Base-by-base conservation (phyloP, 257 asterid species). In the Solanum lycopersicoides region DNA sequence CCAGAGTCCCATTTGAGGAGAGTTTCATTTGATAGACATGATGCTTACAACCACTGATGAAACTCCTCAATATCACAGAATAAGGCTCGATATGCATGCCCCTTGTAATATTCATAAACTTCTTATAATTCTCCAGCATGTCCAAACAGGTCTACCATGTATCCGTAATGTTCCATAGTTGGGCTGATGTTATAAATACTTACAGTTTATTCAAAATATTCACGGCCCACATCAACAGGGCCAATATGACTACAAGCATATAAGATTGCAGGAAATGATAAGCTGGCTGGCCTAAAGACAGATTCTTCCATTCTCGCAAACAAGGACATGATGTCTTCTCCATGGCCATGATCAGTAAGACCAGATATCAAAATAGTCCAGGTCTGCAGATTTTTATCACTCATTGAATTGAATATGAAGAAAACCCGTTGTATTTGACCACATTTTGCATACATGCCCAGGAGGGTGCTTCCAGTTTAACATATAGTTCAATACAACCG, bases 311-410 rank as follows among this genome's bases (percentile, higher is more conserved):
- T 41, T 41, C 44, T 41, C 9, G 11, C 44, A 41, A 41, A 41
- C 44, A 41, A 41, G 11, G 44, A 41, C 44, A 41, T 11, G 9
- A 9, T 3, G 8, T 90, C 95, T 90, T 89, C 91, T 63, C 93
- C 95, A 73, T 75, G 88, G 72, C 98, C 96, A 80, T 91, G 86
- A 84, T 91, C 94, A 23, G 96, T 93, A 69, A 94, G 92, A 73
- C 90, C 90, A n/a, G 96, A 92, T 28, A 95, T 93, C 96, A 94
- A 92, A 83, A 91, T 89, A 0, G 98, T 95, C 98, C 96, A 95
- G 82, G 44, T 41, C 9, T 41, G 11, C 11, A 41, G 44, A 41
- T 8, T 41, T 9, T 9, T 8, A 41, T 41, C 44, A 8, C 10
- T 9, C 10, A 41, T 8, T 41, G 44, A 41, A 41, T 41, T 7